Conservation (phyloP, 257 asterid genomes). For the Marsdenia floribunda region DNA sequence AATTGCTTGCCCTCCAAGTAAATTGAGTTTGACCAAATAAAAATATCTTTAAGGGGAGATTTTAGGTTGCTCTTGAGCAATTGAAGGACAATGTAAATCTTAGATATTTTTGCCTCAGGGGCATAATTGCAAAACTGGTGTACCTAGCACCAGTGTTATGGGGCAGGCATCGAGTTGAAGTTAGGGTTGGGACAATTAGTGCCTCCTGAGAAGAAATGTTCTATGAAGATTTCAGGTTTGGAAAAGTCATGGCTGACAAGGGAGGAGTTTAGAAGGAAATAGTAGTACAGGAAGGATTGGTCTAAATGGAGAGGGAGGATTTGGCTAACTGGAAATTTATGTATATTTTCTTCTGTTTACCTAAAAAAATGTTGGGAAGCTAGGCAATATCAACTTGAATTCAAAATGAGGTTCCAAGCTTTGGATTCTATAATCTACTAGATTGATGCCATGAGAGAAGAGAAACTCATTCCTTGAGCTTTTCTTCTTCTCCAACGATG, state of each 20-base stretch:
- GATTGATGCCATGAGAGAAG: conserved; percentile 68
- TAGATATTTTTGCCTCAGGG: too few relatives aligned
- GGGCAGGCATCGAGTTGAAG: conserved; percentile 53
- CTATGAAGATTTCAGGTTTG: conserved; percentile 29
- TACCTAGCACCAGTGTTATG: too few relatives aligned
- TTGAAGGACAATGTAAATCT: too few relatives aligned
- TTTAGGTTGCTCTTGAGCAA: too few relatives aligned
- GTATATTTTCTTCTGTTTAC: conserved; percentile 56
- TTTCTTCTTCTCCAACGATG: too few relatives aligned
- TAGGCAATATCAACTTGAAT: conserved; percentile 56
- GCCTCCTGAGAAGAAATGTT: conserved; percentile 20
- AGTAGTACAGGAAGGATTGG: conserved; percentile 46
- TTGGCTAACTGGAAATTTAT: conserved; percentile 69
- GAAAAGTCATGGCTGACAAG: conserved; percentile 47
- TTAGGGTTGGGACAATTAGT: conserved; percentile 29
- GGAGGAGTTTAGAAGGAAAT: conserved; percentile 63
- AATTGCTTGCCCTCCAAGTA: too few relatives aligned
- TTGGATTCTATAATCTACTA: conserved; percentile 67
- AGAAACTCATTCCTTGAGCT: conserved; percentile 50
- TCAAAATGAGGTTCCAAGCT: conserved; percentile 42
- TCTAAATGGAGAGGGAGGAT: conserved; percentile 51
- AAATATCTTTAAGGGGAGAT: too few relatives aligned
- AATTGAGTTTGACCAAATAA: too few relatives aligned
- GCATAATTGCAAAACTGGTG: too few relatives aligned
- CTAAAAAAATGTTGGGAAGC: conserved; percentile 55